Base-by-base conservation (phyloP, 306 rosid genomes). In the Neltuma alba region DNA sequence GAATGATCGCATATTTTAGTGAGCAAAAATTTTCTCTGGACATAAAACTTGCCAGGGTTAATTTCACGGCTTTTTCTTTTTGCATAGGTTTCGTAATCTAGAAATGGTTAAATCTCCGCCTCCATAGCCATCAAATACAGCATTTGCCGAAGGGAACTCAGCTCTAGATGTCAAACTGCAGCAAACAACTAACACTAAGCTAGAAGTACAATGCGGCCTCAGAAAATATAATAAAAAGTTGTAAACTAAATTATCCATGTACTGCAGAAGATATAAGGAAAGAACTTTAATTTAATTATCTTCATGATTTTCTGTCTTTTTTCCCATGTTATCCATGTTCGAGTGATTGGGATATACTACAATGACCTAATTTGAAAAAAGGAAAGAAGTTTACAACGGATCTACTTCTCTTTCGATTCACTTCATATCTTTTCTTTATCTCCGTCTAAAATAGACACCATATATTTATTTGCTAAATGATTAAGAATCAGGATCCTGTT, bases 151-250 rank as follows among this genome's bases (percentile, higher is more conserved):
- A 44, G 98, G 99, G 86, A 95, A 95, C 91, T 95, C 97, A 0
- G 94, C 99, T 82, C 98, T 85, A 58, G 99, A 90, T 72, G 99
- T 95, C 86, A 88, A 85, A 82, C 99, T 95, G 86, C 72, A 83
- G 14, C 50, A 67, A 81, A 54, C 30, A 38, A 64, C 16, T 50
- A 75, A 37, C 70, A 41, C 25, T 77, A 21, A 77, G 65, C 63
- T 71, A 23, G 2, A 70, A 54, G 40, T 30, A 80, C 62, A 42
- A 34, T 21, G 48, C 33, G 48, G 30, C 62, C 72, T 48, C 77
- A 58, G 20, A 34, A 48, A 58, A 52, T 18, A 40, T 9, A 33
- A 64, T 18, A 63, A 33, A 16, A 31, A 0, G 27, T 9, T 36
- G 47, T n/a, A 65, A 36, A 34, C 25, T 65, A 36, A 9, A 65